phyloP scores from a whole-genome alignment of 208 protist species.

The Trypanosoma mega region DNA sequence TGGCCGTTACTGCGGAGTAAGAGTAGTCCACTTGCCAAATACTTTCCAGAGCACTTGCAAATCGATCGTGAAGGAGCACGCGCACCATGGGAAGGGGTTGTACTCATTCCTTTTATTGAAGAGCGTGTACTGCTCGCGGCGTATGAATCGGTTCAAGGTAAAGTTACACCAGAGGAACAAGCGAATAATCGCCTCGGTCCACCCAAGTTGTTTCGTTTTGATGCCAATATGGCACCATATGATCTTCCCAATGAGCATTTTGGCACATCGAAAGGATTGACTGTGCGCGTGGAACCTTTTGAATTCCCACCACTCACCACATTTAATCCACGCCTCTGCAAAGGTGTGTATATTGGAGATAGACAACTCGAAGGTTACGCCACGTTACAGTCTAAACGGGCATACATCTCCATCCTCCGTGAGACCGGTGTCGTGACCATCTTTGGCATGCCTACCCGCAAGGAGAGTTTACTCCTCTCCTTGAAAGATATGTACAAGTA shows the following conservation, averaged over 20 bases:
- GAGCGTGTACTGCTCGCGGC: conserved; percentile 67
- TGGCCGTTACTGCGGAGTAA: conserved; percentile 76
- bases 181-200: conserved; percentile 66
- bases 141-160: conserved; percentile 74
- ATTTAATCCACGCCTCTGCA: conserved; percentile 69
- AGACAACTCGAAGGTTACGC: conserved; percentile 79
- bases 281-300: conserved; percentile 53
- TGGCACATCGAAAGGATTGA: conserved; percentile 45
- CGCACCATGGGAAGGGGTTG: conserved; percentile 90
- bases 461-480: conserved; percentile 75
- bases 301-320: conserved; percentile 40
- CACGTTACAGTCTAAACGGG: conserved; percentile 65
- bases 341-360: conserved; percentile 45
- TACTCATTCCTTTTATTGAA: conserved; percentile 92
- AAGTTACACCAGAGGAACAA: conserved; percentile 68
- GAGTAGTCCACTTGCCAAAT: conserved; percentile 72
- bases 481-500: conserved; percentile 34
- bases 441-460: conserved; percentile 67
- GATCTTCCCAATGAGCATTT: conserved; percentile 63
- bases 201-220: conserved; percentile 61
- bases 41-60: conserved; percentile 80
- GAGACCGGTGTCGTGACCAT: conserved; percentile 64
- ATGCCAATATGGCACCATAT: conserved; percentile 50
- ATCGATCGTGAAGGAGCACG: conserved; percentile 89
- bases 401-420: conserved; percentile 47